Evolutionary conservation across 1,284 basidiomycete species (phyloP), one percentile per base, ranked within the genome.

Genomic region (Microbotryum lychnidis-dioicae): DNA sequence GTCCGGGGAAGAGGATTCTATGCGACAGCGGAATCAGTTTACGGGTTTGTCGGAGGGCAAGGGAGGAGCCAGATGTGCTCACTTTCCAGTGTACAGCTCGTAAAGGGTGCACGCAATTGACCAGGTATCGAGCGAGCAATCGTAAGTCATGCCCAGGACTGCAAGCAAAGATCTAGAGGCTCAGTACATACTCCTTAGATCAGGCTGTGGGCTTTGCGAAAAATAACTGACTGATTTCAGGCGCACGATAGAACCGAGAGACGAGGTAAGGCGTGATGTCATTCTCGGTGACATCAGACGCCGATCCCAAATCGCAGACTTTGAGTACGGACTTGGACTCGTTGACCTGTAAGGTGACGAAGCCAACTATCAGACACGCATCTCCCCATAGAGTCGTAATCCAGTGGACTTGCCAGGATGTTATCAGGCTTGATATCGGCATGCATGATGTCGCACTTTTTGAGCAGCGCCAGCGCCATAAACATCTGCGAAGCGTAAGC

Each of bases 181-280:
- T 56, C 42, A 56, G 49, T 3, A 42, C 46, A n/a, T 1, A 31
- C 20, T 14, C n/a, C 12, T 16, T 8, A 31, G 9, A 14, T 23
- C 5, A 31, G 21, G 37, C 20, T 23, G 21, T 12, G 50, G 20
- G 18, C 23, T 29, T 33, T 37, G 27, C 23, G 25, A 23, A 16
- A 16, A 12, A 0, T 1, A 29, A 82, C 85, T 75, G 73, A 97
- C 92, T 98, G 74, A 99, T 97, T 78, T 98, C 96, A 2, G 96
- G 96, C 1, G 96, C 94, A 53, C 96, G 88, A 74, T 99, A 99
- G 78, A 98, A 99, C 50, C 96, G 82, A 68, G 90, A 93, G 60
- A 98, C 96, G 60, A 99, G 85, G 75, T 98, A 98, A 3, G 96
- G 96, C 2, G 96, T 97, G 69, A 98, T 93, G 51, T 97, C 96